phyloP scores from a whole-genome alignment of 169 alveolate genomes.

The Perkinsus olseni region DNA sequence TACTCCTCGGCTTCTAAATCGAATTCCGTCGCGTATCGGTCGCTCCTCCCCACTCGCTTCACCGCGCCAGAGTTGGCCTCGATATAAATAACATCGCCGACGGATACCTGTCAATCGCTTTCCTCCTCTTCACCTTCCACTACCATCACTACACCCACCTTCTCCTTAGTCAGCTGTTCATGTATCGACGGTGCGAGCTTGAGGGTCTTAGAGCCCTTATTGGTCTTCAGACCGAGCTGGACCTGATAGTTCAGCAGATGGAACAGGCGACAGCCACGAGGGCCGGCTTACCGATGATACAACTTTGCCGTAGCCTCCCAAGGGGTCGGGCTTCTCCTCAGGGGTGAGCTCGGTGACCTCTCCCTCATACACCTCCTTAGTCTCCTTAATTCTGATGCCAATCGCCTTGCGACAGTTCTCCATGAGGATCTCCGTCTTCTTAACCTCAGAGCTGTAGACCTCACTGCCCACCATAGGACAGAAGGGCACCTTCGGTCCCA shows the following conservation, averaged over 20 bases:
- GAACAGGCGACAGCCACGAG: background rate
- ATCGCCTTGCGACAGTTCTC: slow-evolving; percentile 98
- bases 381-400: slow-evolving; percentile 95
- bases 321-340: slow-evolving; percentile 81
- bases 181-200: slow-evolving; percentile 93
- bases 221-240: slow-evolving; percentile 85
- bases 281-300: background rate
- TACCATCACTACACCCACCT: slow-evolving; percentile 57
- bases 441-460: slow-evolving; percentile 96
- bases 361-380: slow-evolving; percentile 98
- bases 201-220: slow-evolving; percentile 94
- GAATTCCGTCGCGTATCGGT: slow-evolving; percentile 92
- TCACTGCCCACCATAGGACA: slow-evolving; percentile 99
- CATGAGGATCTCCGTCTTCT: slow-evolving; percentile 96
- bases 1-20: slow-evolving; percentile 97
- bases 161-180: slow-evolving; percentile 93
- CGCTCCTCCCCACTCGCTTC: slow-evolving; percentile 96
- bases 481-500: slow-evolving; percentile 98
- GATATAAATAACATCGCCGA: slow-evolving; percentile 94
- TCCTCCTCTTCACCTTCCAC: background rate
- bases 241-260: slow-evolving; percentile 38
- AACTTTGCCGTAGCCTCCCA: slow-evolving; percentile 62
- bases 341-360: slow-evolving; percentile 92
- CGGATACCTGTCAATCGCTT: slow-evolving; percentile 6
- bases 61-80: slow-evolving; percentile 95